Conservation (phyloP, 192 early-diverging fungal genomes). For the Coemansia sp. region DNA sequence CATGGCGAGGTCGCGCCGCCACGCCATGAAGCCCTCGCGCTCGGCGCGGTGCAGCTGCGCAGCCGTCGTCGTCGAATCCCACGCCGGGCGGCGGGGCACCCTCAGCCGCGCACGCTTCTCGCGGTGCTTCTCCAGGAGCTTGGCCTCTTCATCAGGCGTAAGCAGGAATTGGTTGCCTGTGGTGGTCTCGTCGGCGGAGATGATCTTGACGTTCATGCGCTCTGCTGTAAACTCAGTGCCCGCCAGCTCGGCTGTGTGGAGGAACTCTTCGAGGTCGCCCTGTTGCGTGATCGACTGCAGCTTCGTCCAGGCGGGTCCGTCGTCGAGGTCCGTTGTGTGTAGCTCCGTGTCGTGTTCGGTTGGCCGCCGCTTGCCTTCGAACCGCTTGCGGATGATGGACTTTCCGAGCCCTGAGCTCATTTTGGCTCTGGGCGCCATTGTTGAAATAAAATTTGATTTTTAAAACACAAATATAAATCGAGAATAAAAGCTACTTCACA, state of each 20-base stretch:
- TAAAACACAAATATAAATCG: too few relatives aligned
- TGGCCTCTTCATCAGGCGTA: constrained; percentile 73
- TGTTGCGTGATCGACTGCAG: constrained; percentile 97
- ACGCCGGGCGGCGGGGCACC: constrained; percentile 86
- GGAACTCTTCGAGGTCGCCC: constrained; percentile 94
- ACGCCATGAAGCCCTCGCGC: constrained; percentile 85
- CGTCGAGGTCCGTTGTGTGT: constrained; percentile 86
- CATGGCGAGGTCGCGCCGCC: constrained; percentile 83
- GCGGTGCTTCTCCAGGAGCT: constrained; percentile 73
- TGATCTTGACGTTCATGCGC: constrained; percentile 77
- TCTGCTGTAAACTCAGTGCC: constrained; percentile 90
- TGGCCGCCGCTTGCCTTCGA: constrained; percentile 54
- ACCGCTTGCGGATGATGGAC: constrained; percentile 50
- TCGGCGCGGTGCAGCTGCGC: constrained; percentile 79
- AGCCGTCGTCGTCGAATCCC: constrained; percentile 83
- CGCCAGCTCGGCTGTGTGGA: constrained; percentile 91
- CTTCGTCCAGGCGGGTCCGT: constrained; percentile 80
- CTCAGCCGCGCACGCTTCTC: constrained; percentile 74
- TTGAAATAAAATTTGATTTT: not conserved
- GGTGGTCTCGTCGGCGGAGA: constrained; percentile 56
- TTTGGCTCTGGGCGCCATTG: constrained; percentile 38
- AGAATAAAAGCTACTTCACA: too few relatives aligned
- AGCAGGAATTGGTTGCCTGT: constrained; percentile 80
- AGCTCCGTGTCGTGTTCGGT: constrained; percentile 49
- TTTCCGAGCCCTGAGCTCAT: constrained; percentile 45